These are phyloP conservation scores for Nicotiana benthamiana DNA, from an alignment of 257 asterid genomes.

Conservation along the genomic window DNA sequence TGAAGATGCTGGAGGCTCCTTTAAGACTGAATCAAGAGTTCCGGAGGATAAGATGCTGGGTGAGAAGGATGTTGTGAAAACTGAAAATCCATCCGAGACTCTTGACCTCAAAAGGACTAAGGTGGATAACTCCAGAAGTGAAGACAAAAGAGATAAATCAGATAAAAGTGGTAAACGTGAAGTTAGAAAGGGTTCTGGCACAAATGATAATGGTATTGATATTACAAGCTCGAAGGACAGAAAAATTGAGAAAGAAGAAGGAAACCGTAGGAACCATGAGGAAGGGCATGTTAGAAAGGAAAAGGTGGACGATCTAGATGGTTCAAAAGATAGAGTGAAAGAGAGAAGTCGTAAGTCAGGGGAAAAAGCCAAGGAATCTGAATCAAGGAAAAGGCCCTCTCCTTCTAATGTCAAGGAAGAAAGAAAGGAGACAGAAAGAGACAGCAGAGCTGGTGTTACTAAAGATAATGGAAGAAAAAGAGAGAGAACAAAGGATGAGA, in stretches of 20 bases:
- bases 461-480: constrained; percentile 42
- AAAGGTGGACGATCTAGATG: constrained; percentile 36
- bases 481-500: constrained; percentile 51
- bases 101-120: constrained; percentile 26
- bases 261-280: constrained; percentile 41
- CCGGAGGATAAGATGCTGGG: constrained; percentile 27
- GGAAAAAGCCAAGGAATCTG: constrained; percentile 53
- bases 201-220: constrained; percentile 32
- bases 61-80: constrained; percentile 29
- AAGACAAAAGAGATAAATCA: constrained; percentile 24
- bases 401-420: constrained; percentile 53
- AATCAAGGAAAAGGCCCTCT: constrained; percentile 51
- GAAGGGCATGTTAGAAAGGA: constrained; percentile 42
- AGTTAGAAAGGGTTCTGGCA: constrained; percentile 27
- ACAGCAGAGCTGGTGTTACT: constrained; percentile 36
- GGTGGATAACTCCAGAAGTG: constrained; percentile 25
- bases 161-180: constrained; percentile 45
- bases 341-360: constrained; percentile 43
- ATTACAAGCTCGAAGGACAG: constrained; percentile 40
- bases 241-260: constrained; percentile 44
- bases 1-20: constrained; percentile 22
- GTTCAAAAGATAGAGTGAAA: constrained; percentile 49
- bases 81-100: constrained; percentile 35
- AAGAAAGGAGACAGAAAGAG: constrained; percentile 35
- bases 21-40: constrained; percentile 24